Percentiles rank a stretch among this genome's conserved stretches.
Evolutionary conservation across 1,284 basidiomycete species (phyloP).

Genomic region (Paramarasmius palmivorus): DNA sequence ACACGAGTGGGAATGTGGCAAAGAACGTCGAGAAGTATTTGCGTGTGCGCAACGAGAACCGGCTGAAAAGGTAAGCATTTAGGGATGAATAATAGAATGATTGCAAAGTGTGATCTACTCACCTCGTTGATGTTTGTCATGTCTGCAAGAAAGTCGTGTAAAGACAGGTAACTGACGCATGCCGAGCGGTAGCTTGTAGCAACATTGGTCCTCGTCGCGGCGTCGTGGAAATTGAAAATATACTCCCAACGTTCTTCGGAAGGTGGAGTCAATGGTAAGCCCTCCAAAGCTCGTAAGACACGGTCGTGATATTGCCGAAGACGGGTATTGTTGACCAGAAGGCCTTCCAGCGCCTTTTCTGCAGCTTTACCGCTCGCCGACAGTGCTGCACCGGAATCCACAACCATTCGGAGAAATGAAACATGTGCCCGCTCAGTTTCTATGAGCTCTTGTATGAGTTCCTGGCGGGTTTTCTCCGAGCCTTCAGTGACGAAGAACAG

Average conservation of each 20-base stretch:
- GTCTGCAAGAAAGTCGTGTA: conserved; percentile 26
- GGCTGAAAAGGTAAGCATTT: conserved; percentile 13
- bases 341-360: conserved; percentile 32
- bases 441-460: conserved; percentile 29
- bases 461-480: conserved; percentile 21
- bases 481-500: conserved; percentile 32
- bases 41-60: conserved; percentile 20
- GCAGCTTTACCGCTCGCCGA: conserved; percentile 24
- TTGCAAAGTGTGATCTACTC: background rate
- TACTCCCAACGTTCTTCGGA: conserved; percentile 28
- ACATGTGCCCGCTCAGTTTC: conserved; percentile 33
- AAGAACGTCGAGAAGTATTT: conserved; percentile 27
- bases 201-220: conserved; percentile 25
- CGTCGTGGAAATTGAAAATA: conserved; percentile 31
- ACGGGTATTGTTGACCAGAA: conserved; percentile 30
- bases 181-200: conserved; percentile 34
- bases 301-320: conserved; percentile 34
- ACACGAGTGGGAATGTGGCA: conserved; percentile 31
- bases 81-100: background rate
- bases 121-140: conserved; percentile 22
- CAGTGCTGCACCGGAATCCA: conserved; percentile 31
- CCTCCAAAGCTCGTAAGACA: conserved; percentile 25
- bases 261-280: conserved; percentile 11
- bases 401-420: conserved; percentile 24
- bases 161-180: conserved; percentile 32